Evolutionary conservation across 768 basidiomycete genomes (phyloP), one percentile per base, ranked within the genome.

Genomic region (Xerocomellus amylosporus): DNA sequence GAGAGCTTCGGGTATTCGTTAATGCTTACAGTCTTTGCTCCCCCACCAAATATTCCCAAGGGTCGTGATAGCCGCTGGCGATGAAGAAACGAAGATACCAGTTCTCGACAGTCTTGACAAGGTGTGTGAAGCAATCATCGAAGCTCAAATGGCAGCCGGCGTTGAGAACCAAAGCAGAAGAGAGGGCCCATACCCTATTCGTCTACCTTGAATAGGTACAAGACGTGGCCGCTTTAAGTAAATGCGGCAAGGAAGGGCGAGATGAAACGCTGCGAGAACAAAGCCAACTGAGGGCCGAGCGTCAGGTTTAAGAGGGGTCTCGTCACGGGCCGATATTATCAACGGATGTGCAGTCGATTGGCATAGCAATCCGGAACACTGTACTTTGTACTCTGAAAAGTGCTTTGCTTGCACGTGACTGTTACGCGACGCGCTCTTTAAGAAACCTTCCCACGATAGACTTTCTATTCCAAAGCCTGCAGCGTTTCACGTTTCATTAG

Each of bases 361-460:
- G 31, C 38, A 48, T 42, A 44, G 37, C 46, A 13, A 33, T 44
- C 30, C 17, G 39, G 39, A 14, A 28, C 31, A 19, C 8, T 22
- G 46, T 26, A 19, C 24, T 30, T 30, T 12, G 15, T 13, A 24
- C 10, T 14, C 20, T 12, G 8, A 28, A 26, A 33, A 55, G 60
- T 68, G 56, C 60, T 64, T 66, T 66, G 55, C 59, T 64, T 31
- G 54, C 69, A 71, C 68, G 69, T 71, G 69, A 71, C 69, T 63
- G 60, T 68, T 71, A 71, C 69, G 69, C 69, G 69, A 71, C 69
- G 69, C 69, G 69, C 69, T 66, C 68, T 70, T 71, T 71, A 71
- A 68, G 60, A 64, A 56, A 54, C 14, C 26, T 70, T 70, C 69
- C 59, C 69, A 70, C 70, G 68, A 59, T 43, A 0, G 47, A 26